Conservation (phyloP, 179 eudicot genomes). For the Amaranthus tricolor region DNA sequence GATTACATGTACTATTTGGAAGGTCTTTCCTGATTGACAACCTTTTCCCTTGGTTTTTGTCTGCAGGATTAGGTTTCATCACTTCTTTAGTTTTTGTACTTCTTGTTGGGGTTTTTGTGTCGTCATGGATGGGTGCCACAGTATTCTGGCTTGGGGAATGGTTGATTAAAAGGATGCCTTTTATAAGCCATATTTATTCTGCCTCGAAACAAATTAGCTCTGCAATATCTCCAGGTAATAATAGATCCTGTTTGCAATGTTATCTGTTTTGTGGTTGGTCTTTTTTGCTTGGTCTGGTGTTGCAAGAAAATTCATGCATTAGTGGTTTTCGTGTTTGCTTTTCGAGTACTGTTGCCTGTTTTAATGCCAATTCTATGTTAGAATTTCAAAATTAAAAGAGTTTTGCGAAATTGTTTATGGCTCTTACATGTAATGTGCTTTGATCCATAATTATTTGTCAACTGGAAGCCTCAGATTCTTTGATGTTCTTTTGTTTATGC, state of each 20-base stretch:
- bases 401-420: background rate
- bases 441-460: background rate
- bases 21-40: background rate
- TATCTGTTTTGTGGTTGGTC: background rate
- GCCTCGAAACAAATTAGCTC: constrained; percentile 95
- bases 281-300: background rate
- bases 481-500: background rate
- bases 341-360: background rate
- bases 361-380: background rate
- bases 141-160: constrained; percentile 94
- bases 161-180: constrained; percentile 87
- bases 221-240: constrained; percentile 86
- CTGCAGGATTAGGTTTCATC: constrained; percentile 86
- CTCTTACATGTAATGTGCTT: background rate
- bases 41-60: background rate
- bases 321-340: background rate
- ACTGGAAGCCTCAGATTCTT: background rate
- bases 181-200: constrained; percentile 76
- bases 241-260: background rate
- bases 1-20: background rate
- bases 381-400: background rate
- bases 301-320: constrained; percentile 4
- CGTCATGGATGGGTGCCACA: constrained; percentile 91
- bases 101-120: constrained; percentile 89
- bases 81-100: constrained; percentile 76